A percentile compares a stretch with the other conserved stretches of the same genome.
Evolutionary conservation across 768 basidiomycete species (phyloP).

Genomic region (Tephrocybe rancida): DNA sequence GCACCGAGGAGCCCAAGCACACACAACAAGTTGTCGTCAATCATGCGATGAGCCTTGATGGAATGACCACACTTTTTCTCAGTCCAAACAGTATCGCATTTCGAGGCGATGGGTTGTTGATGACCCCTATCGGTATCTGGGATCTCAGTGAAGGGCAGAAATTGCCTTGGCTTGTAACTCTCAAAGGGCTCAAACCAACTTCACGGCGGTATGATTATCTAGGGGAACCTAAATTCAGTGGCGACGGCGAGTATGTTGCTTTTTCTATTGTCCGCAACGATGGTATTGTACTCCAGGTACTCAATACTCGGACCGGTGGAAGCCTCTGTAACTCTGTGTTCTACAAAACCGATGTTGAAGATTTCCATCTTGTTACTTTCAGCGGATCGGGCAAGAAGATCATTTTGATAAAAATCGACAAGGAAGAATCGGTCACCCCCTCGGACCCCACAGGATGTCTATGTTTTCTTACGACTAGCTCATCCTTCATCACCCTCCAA

Average conservation of each 20-base stretch:
- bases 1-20: not conserved
- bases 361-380: not conserved
- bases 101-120: not conserved
- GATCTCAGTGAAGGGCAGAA: constrained; percentile 1
- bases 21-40: not conserved
- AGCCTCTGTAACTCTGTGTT: not conserved
- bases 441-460: too few species aligned
- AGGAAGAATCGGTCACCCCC: not conserved
- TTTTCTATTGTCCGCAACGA: not conserved
- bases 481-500: not conserved
- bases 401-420: not conserved
- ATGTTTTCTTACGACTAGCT: too few species aligned
- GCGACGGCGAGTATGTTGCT: constrained; percentile 1
- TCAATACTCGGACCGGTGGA: not conserved
- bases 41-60: not conserved
- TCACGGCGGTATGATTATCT: not conserved
- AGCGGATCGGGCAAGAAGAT: constrained; percentile 8
- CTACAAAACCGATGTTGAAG: not conserved
- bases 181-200: not conserved
- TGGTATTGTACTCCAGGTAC: not conserved
- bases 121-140: constrained; percentile 7
- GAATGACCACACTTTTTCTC: too few species aligned
- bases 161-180: too few species aligned
- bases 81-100: not conserved
- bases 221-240: constrained; percentile 1